These are phyloP conservation scores for Nepenthes mirabilis DNA, from an alignment of 148 eudicot species.

Conservation along the genomic window DNA sequence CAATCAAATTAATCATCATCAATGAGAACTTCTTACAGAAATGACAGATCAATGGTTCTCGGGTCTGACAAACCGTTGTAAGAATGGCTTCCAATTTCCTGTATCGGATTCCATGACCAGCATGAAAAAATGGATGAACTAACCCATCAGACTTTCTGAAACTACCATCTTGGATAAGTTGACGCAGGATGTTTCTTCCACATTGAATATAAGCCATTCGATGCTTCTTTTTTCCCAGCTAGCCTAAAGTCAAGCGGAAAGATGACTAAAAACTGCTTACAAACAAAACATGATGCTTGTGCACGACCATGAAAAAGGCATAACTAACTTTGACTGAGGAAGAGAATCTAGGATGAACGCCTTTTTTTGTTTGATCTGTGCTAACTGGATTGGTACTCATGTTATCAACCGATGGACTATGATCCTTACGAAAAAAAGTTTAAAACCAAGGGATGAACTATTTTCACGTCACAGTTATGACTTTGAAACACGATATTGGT, in stretches of 20 bases:
- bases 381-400: too few species aligned
- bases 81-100: slow-evolving; percentile 81
- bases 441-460: too few species aligned
- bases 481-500: too few species aligned
- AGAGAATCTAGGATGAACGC: too few species aligned
- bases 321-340: too few species aligned
- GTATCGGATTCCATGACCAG: slow-evolving; percentile 72
- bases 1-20: slow-evolving; percentile 1
- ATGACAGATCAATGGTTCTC: background rate
- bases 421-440: too few species aligned
- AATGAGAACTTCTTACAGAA: background rate
- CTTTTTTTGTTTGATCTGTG: too few species aligned
- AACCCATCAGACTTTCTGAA: slow-evolving; percentile 24
- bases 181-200: slow-evolving; percentile 39
- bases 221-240: background rate
- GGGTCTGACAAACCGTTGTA: slow-evolving; percentile 38
- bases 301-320: too few species aligned
- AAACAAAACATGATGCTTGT: too few species aligned
- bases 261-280: background rate
- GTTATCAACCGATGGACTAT: too few species aligned
- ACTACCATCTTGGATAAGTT: slow-evolving; percentile 14
- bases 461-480: too few species aligned
- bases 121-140: slow-evolving; percentile 51
- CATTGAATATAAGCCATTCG: slow-evolving; percentile 51
- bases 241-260: background rate